Percentiles rank a stretch among this genome's conserved stretches.
phyloP scores from a whole-genome alignment of 371 early-diverging fungal species.

The Mortierella sp. region DNA sequence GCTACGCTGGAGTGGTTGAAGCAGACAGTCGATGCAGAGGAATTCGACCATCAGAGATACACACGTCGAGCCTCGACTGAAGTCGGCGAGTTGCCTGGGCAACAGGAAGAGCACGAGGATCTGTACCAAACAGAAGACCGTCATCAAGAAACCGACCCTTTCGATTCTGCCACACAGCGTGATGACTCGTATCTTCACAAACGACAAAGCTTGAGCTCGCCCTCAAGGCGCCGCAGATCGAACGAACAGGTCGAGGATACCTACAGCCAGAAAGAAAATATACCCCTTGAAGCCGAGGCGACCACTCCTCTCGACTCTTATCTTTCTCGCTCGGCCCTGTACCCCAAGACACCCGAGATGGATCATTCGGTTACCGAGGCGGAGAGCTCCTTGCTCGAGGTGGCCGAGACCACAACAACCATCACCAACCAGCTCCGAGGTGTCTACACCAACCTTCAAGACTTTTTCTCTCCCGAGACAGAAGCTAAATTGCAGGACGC shows the following conservation, averaged over 20 bases:
- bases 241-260: slow-evolving; percentile 13
- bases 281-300: slow-evolving; percentile 10
- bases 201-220: not conserved
- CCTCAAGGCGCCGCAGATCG: slow-evolving; percentile 13
- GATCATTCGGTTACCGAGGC: slow-evolving; percentile 17
- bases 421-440: slow-evolving; percentile 44
- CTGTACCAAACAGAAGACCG: not conserved
- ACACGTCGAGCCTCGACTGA: slow-evolving; percentile 14
- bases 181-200: not conserved
- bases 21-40: slow-evolving; percentile 12
- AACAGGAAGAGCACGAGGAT: not conserved
- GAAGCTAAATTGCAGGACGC: slow-evolving; percentile 41
- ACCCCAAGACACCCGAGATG: slow-evolving; percentile 15
- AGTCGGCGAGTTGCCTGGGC: not conserved
- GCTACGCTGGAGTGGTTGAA: slow-evolving; percentile 25
- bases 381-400: slow-evolving; percentile 32
- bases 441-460: slow-evolving; percentile 39
- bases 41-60: slow-evolving; percentile 6
- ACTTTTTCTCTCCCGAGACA: slow-evolving; percentile 49
- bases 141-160: not conserved
- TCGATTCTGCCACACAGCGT: not conserved
- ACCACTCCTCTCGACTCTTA: not conserved
- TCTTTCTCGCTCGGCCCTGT: not conserved
- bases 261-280: slow-evolving; percentile 24
- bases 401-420: slow-evolving; percentile 35